Percentiles rank a stretch among this genome's conserved stretches.
Conservation (phyloP, 805 yeast genomes). For the Wickerhamomyces queroliae region DNA sequence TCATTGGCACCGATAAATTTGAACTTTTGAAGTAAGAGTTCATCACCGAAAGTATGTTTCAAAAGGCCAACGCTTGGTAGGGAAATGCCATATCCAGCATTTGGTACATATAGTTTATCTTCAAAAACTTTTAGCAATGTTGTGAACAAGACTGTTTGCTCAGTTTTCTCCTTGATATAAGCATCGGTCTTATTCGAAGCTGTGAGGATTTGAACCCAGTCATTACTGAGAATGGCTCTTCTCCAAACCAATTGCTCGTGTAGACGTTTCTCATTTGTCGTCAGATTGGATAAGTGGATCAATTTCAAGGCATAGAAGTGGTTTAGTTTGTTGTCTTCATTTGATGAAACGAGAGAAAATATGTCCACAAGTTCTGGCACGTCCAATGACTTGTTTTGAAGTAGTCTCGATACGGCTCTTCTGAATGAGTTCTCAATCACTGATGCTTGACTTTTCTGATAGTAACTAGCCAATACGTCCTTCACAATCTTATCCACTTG, state of each 20-base stretch:
- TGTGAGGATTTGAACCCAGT: constrained; percentile 38
- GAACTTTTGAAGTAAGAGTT: constrained; percentile 15
- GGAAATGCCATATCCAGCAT: constrained; percentile 17
- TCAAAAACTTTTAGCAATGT: constrained; percentile 34
- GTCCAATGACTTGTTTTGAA: constrained; percentile 32
- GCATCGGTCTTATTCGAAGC: constrained; percentile 36
- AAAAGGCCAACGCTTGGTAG: constrained; percentile 24
- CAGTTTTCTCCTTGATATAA: constrained; percentile 31
- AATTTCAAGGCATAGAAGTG: constrained; percentile 46
- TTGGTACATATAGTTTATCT: constrained; percentile 25
- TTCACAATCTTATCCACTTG: constrained; percentile 19
- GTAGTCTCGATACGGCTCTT: constrained; percentile 26
- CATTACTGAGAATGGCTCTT: constrained; percentile 47
- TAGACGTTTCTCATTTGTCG: constrained; percentile 25
- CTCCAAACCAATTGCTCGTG: constrained; percentile 47
- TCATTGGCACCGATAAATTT: constrained; percentile 19
- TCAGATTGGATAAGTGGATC: constrained; percentile 31
- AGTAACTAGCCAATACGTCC: constrained; percentile 18
- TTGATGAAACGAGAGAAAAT: constrained; percentile 39
- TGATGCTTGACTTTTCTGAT: constrained; percentile 7
- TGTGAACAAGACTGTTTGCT: constrained; percentile 37
- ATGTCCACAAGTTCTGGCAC: constrained; percentile 45
- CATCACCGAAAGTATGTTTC: constrained; percentile 11
- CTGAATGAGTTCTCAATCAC: constrained; percentile 2
- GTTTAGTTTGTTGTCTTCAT: constrained; percentile 21